Evolutionary conservation across 2,329 filamentous ascomycete genomes (phyloP), one percentile per base, ranked within the genome.

Genomic region (Aspergillus eucalypticola): DNA sequence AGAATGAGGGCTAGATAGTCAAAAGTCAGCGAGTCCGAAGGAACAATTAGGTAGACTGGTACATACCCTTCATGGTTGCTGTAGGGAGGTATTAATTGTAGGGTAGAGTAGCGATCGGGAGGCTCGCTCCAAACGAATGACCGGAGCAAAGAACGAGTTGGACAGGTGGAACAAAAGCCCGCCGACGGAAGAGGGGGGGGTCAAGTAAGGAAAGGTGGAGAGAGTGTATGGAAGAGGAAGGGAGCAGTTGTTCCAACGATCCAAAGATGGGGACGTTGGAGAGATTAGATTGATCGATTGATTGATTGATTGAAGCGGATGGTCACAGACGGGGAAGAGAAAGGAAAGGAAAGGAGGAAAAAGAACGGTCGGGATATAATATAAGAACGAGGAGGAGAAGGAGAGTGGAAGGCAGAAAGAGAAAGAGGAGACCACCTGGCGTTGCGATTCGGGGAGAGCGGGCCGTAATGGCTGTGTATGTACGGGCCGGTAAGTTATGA

Each of bases 1-100:
- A 98, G 93, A 89, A 96, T 97, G 77, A 97, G 90, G 82, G 93
- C 92, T 97, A 35, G 11, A 35, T 35, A 35, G 53, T 27, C 56
- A 41, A 56, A 68, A 64, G 62, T 59, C 55, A 58, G 59, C 59
- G n/a, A 61, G 59, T 44, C 10, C 3, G 11, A 25, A 29, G n/a
- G 4, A 5, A 44, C 38, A 32, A 8, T 32, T 5, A n/a, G 8
- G 3, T 21, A 29, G n/a, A 19, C 7, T 19, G 11, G 5, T 8
- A 58, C 46, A 41, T 62, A 66, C 62, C 63, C 63, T 65, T 65
- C 63, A 65, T 65, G 25, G 21, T 62, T 59, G 59, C 54, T 55
- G 53, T 61, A 46, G 49, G 51, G 44, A n/a, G 29, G 53, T 32
- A 54, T 56, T 56, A 57, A 50, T 54, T 41, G 25, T 50, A 27